Conservation (phyloP, 2,329 filamentous ascomycete species). For the Penicillium brasilianum region DNA sequence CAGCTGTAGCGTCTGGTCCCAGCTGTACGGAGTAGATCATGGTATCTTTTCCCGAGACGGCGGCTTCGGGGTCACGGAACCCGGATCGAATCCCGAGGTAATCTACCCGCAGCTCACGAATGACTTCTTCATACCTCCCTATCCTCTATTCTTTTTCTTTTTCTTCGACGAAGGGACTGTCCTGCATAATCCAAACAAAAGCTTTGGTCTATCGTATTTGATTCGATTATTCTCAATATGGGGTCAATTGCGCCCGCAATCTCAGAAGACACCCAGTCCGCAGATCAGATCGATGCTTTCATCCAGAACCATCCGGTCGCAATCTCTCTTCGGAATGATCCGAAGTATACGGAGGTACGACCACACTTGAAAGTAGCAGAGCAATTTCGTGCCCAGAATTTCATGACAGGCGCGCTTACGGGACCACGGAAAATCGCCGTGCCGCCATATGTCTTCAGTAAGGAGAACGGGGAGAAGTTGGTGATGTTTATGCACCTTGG, state of each 20-base stretch:
- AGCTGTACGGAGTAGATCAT: too few relatives aligned
- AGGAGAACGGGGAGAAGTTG: slow-evolving; percentile 69
- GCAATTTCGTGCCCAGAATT: slow-evolving; percentile 69
- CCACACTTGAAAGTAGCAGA: slow-evolving; percentile 85
- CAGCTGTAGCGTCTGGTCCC: too few relatives aligned
- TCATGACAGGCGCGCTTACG: slow-evolving; percentile 79
- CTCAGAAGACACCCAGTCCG: neutral
- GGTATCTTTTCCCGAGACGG: neutral
- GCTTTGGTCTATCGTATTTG: too few relatives aligned
- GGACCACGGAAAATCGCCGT: slow-evolving; percentile 77
- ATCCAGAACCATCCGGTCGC: slow-evolving; percentile 77
- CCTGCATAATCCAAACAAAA: too few relatives aligned
- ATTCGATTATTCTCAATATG: neutral
- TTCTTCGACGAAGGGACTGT: too few relatives aligned
- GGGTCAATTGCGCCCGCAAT: neutral
- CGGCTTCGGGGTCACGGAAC: slow-evolving; percentile 1
- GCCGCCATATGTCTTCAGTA: slow-evolving; percentile 77
- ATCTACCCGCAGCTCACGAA: neutral
- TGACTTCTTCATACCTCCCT: neutral
- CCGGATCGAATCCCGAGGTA: slow-evolving; percentile 3
- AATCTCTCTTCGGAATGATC: slow-evolving; percentile 65
- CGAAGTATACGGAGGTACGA: slow-evolving; percentile 72
- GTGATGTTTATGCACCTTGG: slow-evolving; percentile 79
- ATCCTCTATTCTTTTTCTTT: too few relatives aligned
- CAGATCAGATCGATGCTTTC: slow-evolving; percentile 64